A percentile compares a stretch with the other conserved stretches of the same genome.
Evolutionary conservation across 352 stramenopile species (phyloP).

Genomic region (Globisporangium spinosum): DNA sequence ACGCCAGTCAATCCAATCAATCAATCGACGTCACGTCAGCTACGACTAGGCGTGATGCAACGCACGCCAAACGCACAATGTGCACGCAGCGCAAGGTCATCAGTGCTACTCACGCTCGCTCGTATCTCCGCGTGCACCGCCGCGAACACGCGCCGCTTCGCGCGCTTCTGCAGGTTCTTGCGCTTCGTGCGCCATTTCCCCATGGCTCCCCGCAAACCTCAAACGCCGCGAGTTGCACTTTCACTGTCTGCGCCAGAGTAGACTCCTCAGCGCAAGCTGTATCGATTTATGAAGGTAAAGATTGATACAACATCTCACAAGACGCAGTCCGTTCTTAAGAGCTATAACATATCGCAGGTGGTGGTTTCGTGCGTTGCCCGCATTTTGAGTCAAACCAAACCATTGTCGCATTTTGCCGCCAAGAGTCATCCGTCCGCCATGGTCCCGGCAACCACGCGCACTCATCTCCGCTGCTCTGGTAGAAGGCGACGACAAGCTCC

Average conservation of each 20-base stretch:
- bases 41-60: neutral
- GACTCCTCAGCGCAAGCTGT: neutral
- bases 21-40: neutral
- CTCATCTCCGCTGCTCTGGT: neutral
- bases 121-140: conserved; percentile 47
- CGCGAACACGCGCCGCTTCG: conserved; percentile 60
- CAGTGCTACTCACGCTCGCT: conserved; percentile 28
- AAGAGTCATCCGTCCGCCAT: conserved; percentile 15
- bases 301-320: neutral
- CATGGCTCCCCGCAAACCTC: conserved; percentile 26
- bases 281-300: neutral
- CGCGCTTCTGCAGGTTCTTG: conserved; percentile 82
- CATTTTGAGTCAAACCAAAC: conserved; percentile 7
- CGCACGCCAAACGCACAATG: neutral
- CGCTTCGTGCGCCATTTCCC: conserved; percentile 45
- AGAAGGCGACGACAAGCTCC: neutral
- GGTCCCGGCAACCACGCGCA: neutral
- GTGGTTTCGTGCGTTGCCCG: neutral
- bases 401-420: conserved; percentile 1
- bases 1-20: neutral
- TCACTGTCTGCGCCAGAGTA: neutral
- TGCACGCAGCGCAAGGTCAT: neutral
- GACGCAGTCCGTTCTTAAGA: neutral
- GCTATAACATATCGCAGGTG: neutral
- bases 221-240: neutral